A percentile compares a stretch with the other conserved stretches of the same genome.
Conservation (phyloP, 345 rosid genomes). For the Anastatica hierochuntica region DNA sequence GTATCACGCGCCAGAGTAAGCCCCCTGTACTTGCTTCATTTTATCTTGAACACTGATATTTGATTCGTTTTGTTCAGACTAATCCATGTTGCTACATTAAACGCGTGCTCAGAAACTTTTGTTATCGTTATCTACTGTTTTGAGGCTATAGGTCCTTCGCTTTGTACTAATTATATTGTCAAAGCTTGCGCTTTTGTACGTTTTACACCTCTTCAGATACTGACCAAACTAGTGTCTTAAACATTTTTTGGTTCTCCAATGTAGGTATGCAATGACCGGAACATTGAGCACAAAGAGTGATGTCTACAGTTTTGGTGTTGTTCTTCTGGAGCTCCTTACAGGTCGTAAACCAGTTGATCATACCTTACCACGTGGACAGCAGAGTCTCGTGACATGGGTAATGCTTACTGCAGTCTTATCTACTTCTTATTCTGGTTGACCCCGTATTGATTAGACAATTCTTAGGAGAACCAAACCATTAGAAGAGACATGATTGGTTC, state of each 20-base stretch:
- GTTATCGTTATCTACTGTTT: neutral
- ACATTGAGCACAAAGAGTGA: slow-evolving; percentile 75
- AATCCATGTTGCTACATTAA: neutral
- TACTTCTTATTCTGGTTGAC: neutral
- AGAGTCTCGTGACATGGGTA: slow-evolving; percentile 88
- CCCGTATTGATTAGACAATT: neutral
- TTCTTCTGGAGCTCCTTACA: slow-evolving; percentile 72
- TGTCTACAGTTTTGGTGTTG: slow-evolving; percentile 84
- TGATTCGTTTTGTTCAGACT: neutral
- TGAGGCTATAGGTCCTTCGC: neutral
- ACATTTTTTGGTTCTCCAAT: slow-evolving; percentile 4
- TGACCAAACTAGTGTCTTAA: slow-evolving; percentile 8
- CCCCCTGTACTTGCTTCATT: neutral
- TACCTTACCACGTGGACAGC: slow-evolving; percentile 76
- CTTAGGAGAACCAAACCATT: neutral
- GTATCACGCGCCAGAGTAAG: slow-evolving; percentile 97
- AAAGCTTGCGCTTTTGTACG: neutral
- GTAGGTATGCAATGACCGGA: slow-evolving; percentile 83
- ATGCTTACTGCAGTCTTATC: neutral
- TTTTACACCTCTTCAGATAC: neutral
- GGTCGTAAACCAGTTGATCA: slow-evolving; percentile 87
- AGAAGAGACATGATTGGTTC: neutral
- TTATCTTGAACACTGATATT: neutral
- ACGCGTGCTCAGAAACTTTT: too few species aligned
- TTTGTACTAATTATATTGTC: neutral